These are phyloP conservation scores for Scheffersomyces titani DNA, from an alignment of 1,139 yeast genomes.

Conservation along the genomic window DNA sequence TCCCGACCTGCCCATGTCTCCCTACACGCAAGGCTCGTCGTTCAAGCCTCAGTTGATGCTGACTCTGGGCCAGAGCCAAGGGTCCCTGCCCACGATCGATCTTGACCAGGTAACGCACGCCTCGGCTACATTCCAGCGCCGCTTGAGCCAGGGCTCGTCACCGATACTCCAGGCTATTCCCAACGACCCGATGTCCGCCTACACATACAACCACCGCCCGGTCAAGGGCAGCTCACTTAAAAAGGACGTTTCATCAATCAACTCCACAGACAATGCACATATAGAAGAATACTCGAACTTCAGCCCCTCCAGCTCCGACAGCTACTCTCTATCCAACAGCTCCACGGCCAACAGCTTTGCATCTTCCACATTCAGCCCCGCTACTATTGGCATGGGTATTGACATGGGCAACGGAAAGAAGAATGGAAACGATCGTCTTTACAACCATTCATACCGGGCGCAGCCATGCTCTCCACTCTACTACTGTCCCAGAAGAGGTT, in stretches of 20 bases:
- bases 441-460: not conserved
- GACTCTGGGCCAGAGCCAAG: not conserved
- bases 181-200: not conserved
- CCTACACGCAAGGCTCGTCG: not conserved
- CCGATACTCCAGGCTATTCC: not conserved
- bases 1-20: constrained; percentile 5
- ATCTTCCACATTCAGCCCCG: not conserved
- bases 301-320: not conserved
- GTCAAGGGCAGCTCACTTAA: not conserved
- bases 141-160: not conserved
- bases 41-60: not conserved
- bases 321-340: not conserved
- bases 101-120: constrained; percentile 11
- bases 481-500: not conserved
- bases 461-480: not conserved
- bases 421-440: not conserved
- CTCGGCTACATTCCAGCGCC: constrained; percentile 6
- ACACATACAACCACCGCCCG: not conserved
- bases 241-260: not conserved
- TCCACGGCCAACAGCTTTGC: not conserved
- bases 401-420: not conserved
- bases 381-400: not conserved
- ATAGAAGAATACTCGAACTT: not conserved
- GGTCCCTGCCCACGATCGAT: constrained; percentile 6
- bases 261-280: not conserved